Evolutionary conservation across 257 asterid genomes (phyloP), one percentile per base, ranked within the genome.

Genomic region (Scutellaria baicalensis): DNA sequence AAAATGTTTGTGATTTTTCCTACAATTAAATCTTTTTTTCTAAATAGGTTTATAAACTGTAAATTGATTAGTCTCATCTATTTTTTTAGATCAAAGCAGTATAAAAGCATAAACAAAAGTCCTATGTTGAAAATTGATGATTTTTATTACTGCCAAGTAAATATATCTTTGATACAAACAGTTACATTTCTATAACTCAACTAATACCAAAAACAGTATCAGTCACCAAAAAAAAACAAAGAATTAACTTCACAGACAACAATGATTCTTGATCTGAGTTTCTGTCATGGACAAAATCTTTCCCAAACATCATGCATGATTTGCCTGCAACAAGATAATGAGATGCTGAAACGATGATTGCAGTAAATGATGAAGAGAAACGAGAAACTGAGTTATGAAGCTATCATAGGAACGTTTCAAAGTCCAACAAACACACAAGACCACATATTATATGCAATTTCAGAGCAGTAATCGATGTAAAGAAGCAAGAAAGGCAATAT

Each of bases 321-420:
- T 83, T 39, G 87, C 80, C 87, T 83, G 49, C 74, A 62, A 36
- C 54, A 70, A 45, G 14, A 36, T 44, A 67, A 2, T 5, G 9
- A 33, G 12, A 48, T 14, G 13, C 13, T 14, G 14, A 11, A 27
- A 5, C 23, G 31, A 44, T 13, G n/a, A 36, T 17, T 1, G 48
- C 39, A 35, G 18, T 39, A 58, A 69, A 44, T 44, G 27, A 60
- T 16, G 36, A 33, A 17, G 36, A 43, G 54, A 64, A 68, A 56
- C n/a, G 12, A 35, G 48, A 40, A 5, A 33, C n/a, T 20, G 35
- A 66, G 11, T 38, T 12, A 51, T 10, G 7, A 69, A 10, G 20
- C 48, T 40, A 21, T 21, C 39, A 31, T n/a, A 11, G 40, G 45
- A 52, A 58, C 39, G 11, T 27, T 43, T 69, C 42, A 35, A 70